Evolutionary conservation across 352 stramenopile genomes (phyloP).

Genomic region (Globisporangium paddicum): DNA sequence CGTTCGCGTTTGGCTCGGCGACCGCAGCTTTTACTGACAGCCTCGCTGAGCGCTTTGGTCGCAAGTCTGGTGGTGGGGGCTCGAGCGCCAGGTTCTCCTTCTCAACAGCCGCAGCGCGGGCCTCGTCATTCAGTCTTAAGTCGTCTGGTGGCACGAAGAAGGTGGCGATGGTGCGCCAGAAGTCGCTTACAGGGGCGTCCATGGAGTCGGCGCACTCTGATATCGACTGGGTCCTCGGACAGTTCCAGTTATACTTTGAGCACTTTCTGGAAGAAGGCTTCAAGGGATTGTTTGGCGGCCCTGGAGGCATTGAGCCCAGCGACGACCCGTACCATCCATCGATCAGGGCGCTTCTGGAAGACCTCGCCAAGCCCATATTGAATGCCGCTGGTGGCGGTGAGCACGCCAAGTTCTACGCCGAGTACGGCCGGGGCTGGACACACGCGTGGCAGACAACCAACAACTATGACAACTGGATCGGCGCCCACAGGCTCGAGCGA

Average conservation of each 20-base stretch:
- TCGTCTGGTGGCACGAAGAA: constrained; percentile 1
- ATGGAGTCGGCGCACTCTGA: constrained; percentile 31
- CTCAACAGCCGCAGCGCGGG: background rate
- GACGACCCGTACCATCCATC: constrained; percentile 36
- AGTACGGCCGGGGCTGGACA: constrained; percentile 59
- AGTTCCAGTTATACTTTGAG: constrained; percentile 67
- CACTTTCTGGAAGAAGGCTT: constrained; percentile 41
- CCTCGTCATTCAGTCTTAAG: background rate
- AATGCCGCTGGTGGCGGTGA: constrained; percentile 13
- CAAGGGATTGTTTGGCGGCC: constrained; percentile 18
- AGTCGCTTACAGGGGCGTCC: constrained; percentile 2
- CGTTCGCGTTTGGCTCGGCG: constrained; percentile 44
- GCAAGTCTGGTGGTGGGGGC: constrained; percentile 13
- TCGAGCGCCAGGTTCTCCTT: background rate
- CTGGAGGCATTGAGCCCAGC: constrained; percentile 10
- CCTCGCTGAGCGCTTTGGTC: constrained; percentile 25
- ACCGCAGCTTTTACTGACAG: constrained; percentile 30
- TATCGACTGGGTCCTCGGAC: constrained; percentile 49
- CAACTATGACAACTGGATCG: constrained; percentile 56
- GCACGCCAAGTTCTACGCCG: constrained; percentile 34
- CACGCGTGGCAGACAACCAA: constrained; percentile 59
- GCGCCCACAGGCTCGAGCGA: constrained; percentile 22
- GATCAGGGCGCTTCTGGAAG: constrained; percentile 47
- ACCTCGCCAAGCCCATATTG: constrained; percentile 42
- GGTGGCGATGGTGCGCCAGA: background rate